These are phyloP conservation scores for Pseudogymnoascus sp. DNA, from an alignment of 2,329 filamentous ascomycete species.

Conservation along the genomic window DNA sequence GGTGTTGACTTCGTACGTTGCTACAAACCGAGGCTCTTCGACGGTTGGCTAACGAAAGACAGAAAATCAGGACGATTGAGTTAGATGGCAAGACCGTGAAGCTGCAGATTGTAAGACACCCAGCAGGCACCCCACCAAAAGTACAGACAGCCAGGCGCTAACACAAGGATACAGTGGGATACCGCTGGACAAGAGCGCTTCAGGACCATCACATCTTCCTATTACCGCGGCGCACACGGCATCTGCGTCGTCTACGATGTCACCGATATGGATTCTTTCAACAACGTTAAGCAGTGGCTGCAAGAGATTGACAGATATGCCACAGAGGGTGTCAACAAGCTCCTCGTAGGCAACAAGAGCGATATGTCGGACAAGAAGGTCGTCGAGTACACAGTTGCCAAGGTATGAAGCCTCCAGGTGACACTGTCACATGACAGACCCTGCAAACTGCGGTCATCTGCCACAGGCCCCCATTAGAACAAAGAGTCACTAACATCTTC, in stretches of 20 bases:
- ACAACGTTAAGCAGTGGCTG: conserved; percentile 99
- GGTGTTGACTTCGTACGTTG: conserved; percentile 89
- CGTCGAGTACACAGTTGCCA: conserved; percentile 97
- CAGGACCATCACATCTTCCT: conserved; percentile 98
- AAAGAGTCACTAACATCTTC: conserved; percentile 14
- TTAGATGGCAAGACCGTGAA: conserved; percentile 99
- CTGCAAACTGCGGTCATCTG: neutral
- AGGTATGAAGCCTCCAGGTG: conserved; percentile 53
- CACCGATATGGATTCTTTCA: conserved; percentile 99
- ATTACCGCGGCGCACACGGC: conserved; percentile 97
- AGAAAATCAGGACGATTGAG: conserved; percentile 99
- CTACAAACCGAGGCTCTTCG: neutral
- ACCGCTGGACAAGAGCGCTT: conserved; percentile 98
- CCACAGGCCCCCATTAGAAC: neutral
- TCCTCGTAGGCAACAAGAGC: conserved; percentile 99
- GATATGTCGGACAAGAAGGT: conserved; percentile 99
- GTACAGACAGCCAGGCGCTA: neutral
- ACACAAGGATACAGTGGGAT: conserved; percentile 65
- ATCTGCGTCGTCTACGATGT: conserved; percentile 99
- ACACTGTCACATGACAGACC: conserved; percentile 14
- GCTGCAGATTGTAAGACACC: conserved; percentile 80
- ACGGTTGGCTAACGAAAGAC: conserved; percentile 11
- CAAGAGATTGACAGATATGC: conserved; percentile 99
- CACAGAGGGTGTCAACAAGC: conserved; percentile 98
- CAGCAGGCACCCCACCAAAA: neutral